Evolutionary conservation across 208 protist genomes (phyloP).

Genomic region (Acanthamoeba culbertsoni): DNA sequence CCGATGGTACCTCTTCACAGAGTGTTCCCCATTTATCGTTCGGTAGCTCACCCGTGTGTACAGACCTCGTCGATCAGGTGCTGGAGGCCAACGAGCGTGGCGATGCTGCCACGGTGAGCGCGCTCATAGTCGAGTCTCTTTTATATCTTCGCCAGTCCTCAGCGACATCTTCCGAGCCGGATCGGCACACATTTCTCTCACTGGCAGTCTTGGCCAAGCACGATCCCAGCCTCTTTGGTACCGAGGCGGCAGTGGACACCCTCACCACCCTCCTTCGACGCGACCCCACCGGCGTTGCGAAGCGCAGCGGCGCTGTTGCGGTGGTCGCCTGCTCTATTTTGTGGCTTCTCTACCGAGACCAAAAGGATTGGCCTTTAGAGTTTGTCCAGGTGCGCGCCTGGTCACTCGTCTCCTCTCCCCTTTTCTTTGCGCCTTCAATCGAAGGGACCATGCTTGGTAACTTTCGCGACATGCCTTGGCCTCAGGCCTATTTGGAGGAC

Average conservation of each 20-base stretch:
- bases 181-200: neutral
- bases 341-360: neutral
- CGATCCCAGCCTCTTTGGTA: neutral
- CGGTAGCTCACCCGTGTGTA: neutral
- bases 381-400: conserved; percentile 40
- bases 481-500: conserved; percentile 54
- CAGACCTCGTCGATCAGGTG: conserved; percentile 10
- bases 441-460: neutral
- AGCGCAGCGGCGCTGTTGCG: neutral
- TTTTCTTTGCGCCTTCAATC: too few species aligned
- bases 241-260: neutral
- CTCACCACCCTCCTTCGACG: neutral
- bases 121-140: neutral
- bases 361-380: conserved; percentile 31
- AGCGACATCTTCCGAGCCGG: neutral
- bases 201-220: neutral
- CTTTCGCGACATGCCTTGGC: neutral
- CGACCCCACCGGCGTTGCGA: neutral
- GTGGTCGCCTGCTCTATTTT: conserved; percentile 42
- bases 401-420: too few species aligned
- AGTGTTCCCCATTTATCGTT: neutral
- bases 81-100: neutral
- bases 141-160: neutral
- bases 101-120: neutral
- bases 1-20: neutral